Base-by-base conservation (phyloP, 106 monocot species). In the Apostasia shenzhenica region DNA sequence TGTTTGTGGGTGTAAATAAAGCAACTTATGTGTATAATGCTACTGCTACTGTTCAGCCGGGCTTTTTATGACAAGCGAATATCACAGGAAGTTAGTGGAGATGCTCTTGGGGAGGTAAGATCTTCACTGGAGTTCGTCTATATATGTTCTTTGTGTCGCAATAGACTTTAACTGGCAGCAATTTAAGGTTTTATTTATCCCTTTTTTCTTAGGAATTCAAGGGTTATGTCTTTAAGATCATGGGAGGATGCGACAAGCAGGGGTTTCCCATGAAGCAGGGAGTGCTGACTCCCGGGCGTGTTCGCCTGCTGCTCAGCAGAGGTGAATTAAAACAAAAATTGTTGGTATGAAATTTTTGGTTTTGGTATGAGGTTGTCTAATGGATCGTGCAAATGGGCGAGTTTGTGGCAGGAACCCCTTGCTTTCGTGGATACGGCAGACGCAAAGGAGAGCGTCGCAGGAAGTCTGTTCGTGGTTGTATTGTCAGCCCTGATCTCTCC, bases 221-320 rank as follows among this genome's bases (percentile, higher is more conserved):
- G 59, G 84, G 88, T 8, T 84, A 88, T 79, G 84, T 88, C 39
- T 88, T 88, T 56, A 88, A 84, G 48, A 88, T 88, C 70, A 88
- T 73, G 62, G 84, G 88, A 67, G 88, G 88, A 9, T 88, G 84
- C 54, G 88, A 88, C 57, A 88, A 88, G 49, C 88, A 88, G 61
- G 88, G 88, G 1, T 84, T 88, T 48, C 88, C 88, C 44, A 88
- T 88, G 88, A 88, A 88, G 73, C 88, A 88, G 81, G 88, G 88
- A 68, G 88, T 88, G 1, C 69, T 88, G 3, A 88, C 88, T 58
- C 75, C 88, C 74, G 88, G 88, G 1, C 84, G 88, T 60, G 88
- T 88, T 8, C 84, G 88, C 48, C 72, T 88, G 14, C 57, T 88
- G 61, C 71, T 88, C 14, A 76, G 77, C 57, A 76, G 88, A 84